These are phyloP conservation scores for Cladosporium sp. DNA, from an alignment of 2,329 filamentous ascomycete species.

Conservation along the genomic window DNA sequence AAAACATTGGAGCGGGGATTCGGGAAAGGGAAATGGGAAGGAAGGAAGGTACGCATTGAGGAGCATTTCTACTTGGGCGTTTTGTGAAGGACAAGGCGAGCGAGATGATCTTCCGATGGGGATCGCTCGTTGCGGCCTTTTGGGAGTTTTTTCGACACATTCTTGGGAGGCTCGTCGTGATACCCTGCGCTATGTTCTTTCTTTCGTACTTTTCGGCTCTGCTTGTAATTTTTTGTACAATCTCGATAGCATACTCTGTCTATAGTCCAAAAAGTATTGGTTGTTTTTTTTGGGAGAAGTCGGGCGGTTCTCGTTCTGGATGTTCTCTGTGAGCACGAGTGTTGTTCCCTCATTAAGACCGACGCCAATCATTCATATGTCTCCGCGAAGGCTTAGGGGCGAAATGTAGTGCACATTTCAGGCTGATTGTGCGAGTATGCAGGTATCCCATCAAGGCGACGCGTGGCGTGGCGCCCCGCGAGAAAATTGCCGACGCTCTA, in stretches of 20 bases:
- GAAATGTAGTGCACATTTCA: neutral
- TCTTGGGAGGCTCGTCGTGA: slow-evolving; percentile 11
- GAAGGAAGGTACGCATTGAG: neutral
- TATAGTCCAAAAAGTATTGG: neutral
- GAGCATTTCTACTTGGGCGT: neutral
- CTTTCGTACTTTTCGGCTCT: neutral
- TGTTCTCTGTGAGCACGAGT: too few species aligned
- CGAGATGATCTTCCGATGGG: neutral
- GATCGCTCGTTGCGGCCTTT: neutral
- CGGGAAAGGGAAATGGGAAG: neutral
- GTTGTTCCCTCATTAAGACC: too few species aligned
- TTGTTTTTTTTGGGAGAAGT: neutral
- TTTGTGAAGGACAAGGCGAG: neutral
- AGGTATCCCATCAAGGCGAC: neutral
- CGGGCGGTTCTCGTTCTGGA: too few species aligned
- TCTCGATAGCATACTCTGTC: neutral
- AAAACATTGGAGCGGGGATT: neutral
- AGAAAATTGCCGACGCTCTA: neutral
- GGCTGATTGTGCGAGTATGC: neutral
- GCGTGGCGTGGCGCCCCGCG: neutral
- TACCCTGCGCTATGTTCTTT: slow-evolving; percentile 1
- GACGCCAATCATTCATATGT: too few species aligned
- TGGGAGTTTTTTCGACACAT: neutral
- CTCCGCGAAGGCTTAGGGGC: neutral
- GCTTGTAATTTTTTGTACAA: neutral